Evolutionary conservation across 192 early-diverging fungal genomes (phyloP).

Genomic region (Dissophora globulifera): DNA sequence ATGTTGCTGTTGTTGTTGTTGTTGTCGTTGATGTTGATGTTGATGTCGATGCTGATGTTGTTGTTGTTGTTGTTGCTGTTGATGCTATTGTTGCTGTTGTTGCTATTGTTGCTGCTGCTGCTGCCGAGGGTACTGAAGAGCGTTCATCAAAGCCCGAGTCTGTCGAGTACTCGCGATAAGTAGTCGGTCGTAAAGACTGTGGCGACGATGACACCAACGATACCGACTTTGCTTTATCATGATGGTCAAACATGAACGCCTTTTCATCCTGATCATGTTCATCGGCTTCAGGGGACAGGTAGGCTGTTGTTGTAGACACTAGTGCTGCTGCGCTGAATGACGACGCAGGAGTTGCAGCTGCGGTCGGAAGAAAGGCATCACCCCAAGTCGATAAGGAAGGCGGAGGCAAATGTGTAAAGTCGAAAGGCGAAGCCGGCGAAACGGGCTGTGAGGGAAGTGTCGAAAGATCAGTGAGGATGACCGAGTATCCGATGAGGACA

Average conservation of each 20-base stretch:
- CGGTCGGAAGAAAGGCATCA: background rate
- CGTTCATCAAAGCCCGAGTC: slow-evolving; percentile 44
- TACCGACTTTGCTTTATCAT: too few species aligned
- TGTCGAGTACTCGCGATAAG: slow-evolving; percentile 23
- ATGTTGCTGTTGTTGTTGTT: too few species aligned
- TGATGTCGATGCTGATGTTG: too few species aligned
- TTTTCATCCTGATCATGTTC: background rate
- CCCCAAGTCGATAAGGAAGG: too few species aligned
- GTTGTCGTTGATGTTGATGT: too few species aligned
- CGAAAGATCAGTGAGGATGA: slow-evolving; percentile 41
- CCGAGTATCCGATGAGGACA: slow-evolving; percentile 21
- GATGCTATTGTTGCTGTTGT: too few species aligned
- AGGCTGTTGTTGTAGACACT: background rate
- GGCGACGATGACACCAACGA: too few species aligned
- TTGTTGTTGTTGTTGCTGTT: too few species aligned
- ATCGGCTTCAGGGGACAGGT: background rate
- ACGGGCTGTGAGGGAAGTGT: slow-evolving; percentile 2
- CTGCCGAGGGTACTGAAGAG: too few species aligned
- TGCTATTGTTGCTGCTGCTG: too few species aligned
- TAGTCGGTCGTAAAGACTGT: slow-evolving; percentile 9
- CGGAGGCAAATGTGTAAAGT: background rate
- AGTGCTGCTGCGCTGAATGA: background rate
- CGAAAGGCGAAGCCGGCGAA: background rate
- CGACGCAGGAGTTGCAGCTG: slow-evolving; percentile 1
- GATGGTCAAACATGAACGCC: too few species aligned